phyloP scores from a whole-genome alignment of 2,329 filamentous ascomycete genomes.

The Hymenotorrendiella dingleyae region DNA sequence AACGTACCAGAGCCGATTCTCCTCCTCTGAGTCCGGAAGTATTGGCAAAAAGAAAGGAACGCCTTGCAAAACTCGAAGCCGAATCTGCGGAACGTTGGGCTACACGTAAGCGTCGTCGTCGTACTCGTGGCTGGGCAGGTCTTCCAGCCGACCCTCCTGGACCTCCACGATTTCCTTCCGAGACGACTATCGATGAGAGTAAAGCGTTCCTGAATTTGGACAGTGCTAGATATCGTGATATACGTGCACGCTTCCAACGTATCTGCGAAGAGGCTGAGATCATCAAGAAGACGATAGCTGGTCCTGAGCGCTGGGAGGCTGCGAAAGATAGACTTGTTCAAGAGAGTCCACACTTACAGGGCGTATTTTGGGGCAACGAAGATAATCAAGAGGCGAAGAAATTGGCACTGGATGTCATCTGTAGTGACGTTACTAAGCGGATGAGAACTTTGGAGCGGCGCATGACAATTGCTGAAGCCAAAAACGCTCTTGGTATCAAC shows the following conservation, averaged over 20 bases:
- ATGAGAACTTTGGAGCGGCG: constrained; percentile 59
- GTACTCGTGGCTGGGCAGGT: constrained; percentile 62
- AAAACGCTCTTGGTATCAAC: constrained; percentile 64
- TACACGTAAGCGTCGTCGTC: constrained; percentile 59
- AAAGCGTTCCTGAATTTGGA: constrained; percentile 64
- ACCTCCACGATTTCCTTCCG: constrained; percentile 70
- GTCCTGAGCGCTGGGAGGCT: constrained; percentile 66
- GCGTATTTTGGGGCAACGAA: constrained; percentile 52
- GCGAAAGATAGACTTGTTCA: constrained; percentile 62
- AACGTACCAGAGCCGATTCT: constrained; percentile 20
- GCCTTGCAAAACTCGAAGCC: constrained; percentile 47
- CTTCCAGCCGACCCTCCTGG: constrained; percentile 62
- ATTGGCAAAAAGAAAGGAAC: constrained; percentile 46
- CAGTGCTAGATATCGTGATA: constrained; percentile 53
- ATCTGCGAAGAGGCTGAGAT: constrained; percentile 65
- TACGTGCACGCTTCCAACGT: constrained; percentile 61
- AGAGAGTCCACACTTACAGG: constrained; percentile 57
- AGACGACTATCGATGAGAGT: constrained; percentile 75
- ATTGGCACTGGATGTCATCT: constrained; percentile 71
- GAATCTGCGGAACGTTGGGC: constrained; percentile 59
- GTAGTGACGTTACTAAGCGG: constrained; percentile 74
- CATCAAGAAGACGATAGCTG: constrained; percentile 70
- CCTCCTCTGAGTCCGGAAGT: constrained; percentile 40
- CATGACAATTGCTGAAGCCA: constrained; percentile 71
- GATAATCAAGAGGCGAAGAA: constrained; percentile 55